Base-by-base conservation (phyloP, 192 early-diverging fungal genomes). In the Chytriomyces sp. region DNA sequence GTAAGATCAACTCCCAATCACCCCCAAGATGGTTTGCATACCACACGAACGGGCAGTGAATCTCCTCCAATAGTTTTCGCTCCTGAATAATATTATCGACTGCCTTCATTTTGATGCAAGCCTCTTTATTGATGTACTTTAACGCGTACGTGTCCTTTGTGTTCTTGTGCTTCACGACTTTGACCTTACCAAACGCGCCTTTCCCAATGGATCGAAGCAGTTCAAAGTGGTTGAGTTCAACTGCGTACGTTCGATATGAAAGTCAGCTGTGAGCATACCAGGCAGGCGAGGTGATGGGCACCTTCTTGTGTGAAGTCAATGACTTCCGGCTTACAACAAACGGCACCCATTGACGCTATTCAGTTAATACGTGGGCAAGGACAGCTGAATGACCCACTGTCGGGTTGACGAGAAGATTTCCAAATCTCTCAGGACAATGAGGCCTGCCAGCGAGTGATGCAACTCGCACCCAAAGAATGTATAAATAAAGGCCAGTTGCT, bases 51-150 rank as follows among this genome's bases (percentile, higher is more conserved):
- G 93, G 87, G 73, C 93, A 92, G 44, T 93, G 87, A 30, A 95
- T 86, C 54, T 91, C 86, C 70, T 97, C 94, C 2, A 98, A 80
- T 57, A 98, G 74, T n/a, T 90, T 85, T 39, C 96, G 91, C 80
- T 98, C 96, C 41, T 93, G 90, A 32, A 98, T 85, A 39, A 96
- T 92, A 74, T 98, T 93, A 40, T 93, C 85, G 1, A 96, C 86
- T 0, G 93, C 90, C 58, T 89, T 82, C 85, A 86, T 90, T 53
- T 84, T 78, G 40, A 97, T 94, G 76, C 95, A 96, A 59, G 90
- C 86, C 26, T 82, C 83, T 84, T 98, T 98, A 84, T 91, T 94
- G 82, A 97, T 97, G 80, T 97, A 97, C 78, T 98, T 98, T 39
- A 98, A 84, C 5, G 96, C 96, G 59, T 92, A 98, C 19, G 88